phyloP scores from a whole-genome alignment of 306 rosid genomes.

The Clitoria ternatea region DNA sequence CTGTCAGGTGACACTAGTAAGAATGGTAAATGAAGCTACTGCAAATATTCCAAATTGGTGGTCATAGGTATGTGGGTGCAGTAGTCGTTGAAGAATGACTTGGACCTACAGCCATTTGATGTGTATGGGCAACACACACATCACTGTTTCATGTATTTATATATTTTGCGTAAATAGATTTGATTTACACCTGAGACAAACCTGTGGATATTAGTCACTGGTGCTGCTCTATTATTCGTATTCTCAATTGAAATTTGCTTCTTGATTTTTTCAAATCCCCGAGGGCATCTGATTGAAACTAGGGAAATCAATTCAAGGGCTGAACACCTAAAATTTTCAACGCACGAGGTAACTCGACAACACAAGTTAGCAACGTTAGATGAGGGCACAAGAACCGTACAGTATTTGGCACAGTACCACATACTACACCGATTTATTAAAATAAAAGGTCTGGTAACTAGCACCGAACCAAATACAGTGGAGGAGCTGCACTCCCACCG shows the following conservation, averaged over 20 bases:
- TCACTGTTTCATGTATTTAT: slow-evolving; percentile 8
- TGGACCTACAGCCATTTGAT: background rate
- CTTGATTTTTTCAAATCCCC: background rate
- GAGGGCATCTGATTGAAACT: background rate
- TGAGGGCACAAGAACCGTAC: too few relatives aligned
- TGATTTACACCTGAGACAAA: background rate
- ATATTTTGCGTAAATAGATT: background rate
- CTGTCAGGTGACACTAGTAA: slow-evolving; percentile 79
- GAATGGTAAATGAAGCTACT: slow-evolving; percentile 89
- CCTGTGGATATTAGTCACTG: background rate
- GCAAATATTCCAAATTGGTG: slow-evolving; percentile 82
- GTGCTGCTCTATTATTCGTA: background rate
- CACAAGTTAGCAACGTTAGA: too few relatives aligned
- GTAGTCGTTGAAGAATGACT: background rate
- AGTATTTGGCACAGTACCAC: too few relatives aligned
- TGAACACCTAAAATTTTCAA: background rate
- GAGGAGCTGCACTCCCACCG: too few relatives aligned
- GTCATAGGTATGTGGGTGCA: slow-evolving; percentile 24
- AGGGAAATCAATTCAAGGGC: background rate
- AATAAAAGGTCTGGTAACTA: too few relatives aligned
- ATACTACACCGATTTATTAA: too few relatives aligned
- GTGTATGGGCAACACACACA: background rate
- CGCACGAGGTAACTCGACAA: background rate
- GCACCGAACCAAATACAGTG: too few relatives aligned
- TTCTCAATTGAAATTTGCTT: background rate